Evolutionary conservation across 2,329 filamentous ascomycete genomes (phyloP).

Genomic region (Diaporthe sp.): DNA sequence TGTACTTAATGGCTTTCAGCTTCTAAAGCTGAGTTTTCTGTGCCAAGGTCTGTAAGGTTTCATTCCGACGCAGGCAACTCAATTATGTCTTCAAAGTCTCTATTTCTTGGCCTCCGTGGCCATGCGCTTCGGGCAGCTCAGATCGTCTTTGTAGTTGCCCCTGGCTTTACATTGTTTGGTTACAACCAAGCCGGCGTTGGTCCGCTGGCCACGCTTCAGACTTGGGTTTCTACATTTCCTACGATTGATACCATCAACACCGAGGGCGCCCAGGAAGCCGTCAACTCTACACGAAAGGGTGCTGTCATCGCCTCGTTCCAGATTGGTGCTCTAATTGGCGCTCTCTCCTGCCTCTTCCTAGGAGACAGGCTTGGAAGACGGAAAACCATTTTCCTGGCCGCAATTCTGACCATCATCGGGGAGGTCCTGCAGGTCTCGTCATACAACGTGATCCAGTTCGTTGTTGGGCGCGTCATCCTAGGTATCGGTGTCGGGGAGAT

Average conservation of each 20-base stretch:
- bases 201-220: conserved; percentile 52
- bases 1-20: conserved; percentile 11
- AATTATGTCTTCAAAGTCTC: neutral
- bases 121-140: conserved; percentile 37
- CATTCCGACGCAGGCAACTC: neutral
- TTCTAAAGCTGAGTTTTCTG: conserved; percentile 2
- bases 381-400: conserved; percentile 62
- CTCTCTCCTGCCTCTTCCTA: conserved; percentile 42
- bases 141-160: conserved; percentile 42
- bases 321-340: conserved; percentile 43
- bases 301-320: conserved; percentile 41
- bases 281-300: conserved; percentile 51
- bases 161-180: conserved; percentile 59
- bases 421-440: conserved; percentile 60
- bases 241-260: conserved; percentile 61
- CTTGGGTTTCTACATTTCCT: conserved; percentile 58
- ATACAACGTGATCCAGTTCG: conserved; percentile 60
- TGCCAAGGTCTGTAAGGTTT: neutral
- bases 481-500: conserved; percentile 58
- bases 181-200: conserved; percentile 65
- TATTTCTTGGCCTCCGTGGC: conserved; percentile 39
- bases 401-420: conserved; percentile 63
- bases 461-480: conserved; percentile 65
- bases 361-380: conserved; percentile 64
- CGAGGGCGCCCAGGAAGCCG: conserved; percentile 53